Percentiles rank a stretch among this genome's conserved stretches.
These are phyloP conservation scores for Conticribra guillardii DNA, from an alignment of 108 stramenopile genomes.

Conservation along the genomic window DNA sequence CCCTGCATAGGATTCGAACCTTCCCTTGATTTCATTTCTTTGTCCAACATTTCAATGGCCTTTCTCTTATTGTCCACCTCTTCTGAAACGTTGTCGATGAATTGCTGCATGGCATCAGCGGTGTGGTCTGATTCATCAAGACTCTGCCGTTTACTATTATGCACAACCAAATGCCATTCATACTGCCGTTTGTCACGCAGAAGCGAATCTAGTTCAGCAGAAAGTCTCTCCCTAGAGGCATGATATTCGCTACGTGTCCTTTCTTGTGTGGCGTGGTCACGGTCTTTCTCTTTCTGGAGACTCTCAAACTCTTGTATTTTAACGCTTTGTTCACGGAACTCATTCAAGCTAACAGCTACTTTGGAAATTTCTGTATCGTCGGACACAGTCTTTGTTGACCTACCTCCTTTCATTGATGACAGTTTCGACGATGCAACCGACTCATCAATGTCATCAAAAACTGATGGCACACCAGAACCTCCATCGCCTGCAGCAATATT, in stretches of 20 bases:
- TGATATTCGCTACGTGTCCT: no score
- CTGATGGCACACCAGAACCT: no score
- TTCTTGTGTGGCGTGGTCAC: not conserved
- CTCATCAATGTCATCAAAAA: no score
- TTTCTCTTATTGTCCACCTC: not conserved
- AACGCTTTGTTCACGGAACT: not conserved
- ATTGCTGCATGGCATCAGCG: conserved; percentile 2
- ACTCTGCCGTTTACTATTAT: not conserved
- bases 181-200: not conserved
- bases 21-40: not conserved
- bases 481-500: no score
- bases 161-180: conserved; percentile 3
- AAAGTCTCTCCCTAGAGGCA: conserved; percentile 3
- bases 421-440: not conserved
- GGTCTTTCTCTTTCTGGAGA: conserved; percentile 3
- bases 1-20: not conserved
- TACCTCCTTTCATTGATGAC: not conserved
- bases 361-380: not conserved
- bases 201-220: not conserved
- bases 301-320: not conserved
- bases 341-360: not conserved
- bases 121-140: not conserved
- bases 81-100: not conserved
- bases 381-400: not conserved
- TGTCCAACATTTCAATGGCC: not conserved